Base-by-base conservation (phyloP, 768 basidiomycete genomes). In the Agaricus subrufescens region DNA sequence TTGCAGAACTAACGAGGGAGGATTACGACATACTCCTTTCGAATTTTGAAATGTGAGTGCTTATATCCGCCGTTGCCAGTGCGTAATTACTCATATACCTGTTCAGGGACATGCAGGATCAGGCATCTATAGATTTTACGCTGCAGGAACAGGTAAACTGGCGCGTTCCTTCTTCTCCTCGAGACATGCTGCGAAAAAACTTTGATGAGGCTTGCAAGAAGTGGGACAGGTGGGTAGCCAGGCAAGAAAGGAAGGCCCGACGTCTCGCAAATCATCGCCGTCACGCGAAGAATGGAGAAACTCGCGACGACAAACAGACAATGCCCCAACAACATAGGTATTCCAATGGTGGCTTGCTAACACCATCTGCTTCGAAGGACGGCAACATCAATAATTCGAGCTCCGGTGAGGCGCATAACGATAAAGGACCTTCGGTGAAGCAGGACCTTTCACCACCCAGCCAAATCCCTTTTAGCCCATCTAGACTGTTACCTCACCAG, bases 21-120 rank as follows among this genome's bases (percentile, higher is more conserved):
- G 84, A 87, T 45, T 88, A 87, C 59, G 85, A 89, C 59, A 72
- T 69, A 30, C 68, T 86, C 29, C 63, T 88, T 58, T 68, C 65
- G 39, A 73, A 77, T 56, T 89, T 87, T 60, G 79, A 85, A 37
- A 66, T 86, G 87, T 87, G 63, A 67, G 86, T 75, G 11, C 14
- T 59, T 45, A 58, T 23, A 47, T 50, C 34, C n/a, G 27, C 7
- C 50, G 11, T 11, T 59, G 11, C 19, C 1, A 12, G 34, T 23
- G 40, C 43, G 14, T n/a, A 43, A 29, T 60, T 42, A 48, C 47
- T 53, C 38, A 56, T 44, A 56, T 39, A 45, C 50, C 49, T 52
- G 29, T 59, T 15, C 27, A 88, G 85, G 65, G 86, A 86, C 64
- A 87, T 87, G 86, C 73, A 77, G 59, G 81, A 85, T 59, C 76